phyloP scores from a whole-genome alignment of 73 alveolate genomes.

The Paramecium octaurelia region DNA sequence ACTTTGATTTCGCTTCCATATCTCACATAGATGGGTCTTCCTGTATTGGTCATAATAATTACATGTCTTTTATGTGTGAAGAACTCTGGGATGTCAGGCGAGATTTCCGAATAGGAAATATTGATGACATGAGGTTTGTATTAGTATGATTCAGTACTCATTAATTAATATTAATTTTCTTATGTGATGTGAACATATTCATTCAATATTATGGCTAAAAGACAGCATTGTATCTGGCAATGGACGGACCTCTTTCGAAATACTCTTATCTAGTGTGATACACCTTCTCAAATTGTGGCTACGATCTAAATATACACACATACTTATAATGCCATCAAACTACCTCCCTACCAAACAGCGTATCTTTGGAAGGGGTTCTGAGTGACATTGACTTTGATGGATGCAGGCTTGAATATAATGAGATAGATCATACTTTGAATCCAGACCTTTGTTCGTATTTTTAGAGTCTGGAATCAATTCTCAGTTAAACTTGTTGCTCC shows the following conservation, averaged over 20 bases:
- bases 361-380: slow-evolving; percentile 81
- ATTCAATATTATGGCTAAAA: slow-evolving; percentile 62
- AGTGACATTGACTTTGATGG: slow-evolving; percentile 79
- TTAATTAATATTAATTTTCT: background rate
- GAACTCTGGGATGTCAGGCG: slow-evolving; percentile 53
- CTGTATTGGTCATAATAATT: slow-evolving; percentile 81
- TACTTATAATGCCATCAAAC: slow-evolving; percentile 75
- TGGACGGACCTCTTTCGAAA: slow-evolving; percentile 91
- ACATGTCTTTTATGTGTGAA: slow-evolving; percentile 68
- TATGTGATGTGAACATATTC: background rate
- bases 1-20: slow-evolving; percentile 83
- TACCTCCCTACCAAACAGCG: slow-evolving; percentile 97
- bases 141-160: background rate
- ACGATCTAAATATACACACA: background rate
- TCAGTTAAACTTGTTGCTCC: slow-evolving; percentile 67
- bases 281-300: slow-evolving; percentile 71
- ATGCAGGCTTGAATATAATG: slow-evolving; percentile 59
- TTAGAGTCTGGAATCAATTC: slow-evolving; percentile 80
- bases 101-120: background rate
- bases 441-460: slow-evolving; percentile 72
- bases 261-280: slow-evolving; percentile 90
- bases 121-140: slow-evolving; percentile 37
- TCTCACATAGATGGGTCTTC: slow-evolving; percentile 82
- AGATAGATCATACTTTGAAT: slow-evolving; percentile 1
- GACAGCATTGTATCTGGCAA: slow-evolving; percentile 93